Base-by-base conservation (phyloP, 2,329 filamentous ascomycete species). In the Trichoderma atrobrunneum region DNA sequence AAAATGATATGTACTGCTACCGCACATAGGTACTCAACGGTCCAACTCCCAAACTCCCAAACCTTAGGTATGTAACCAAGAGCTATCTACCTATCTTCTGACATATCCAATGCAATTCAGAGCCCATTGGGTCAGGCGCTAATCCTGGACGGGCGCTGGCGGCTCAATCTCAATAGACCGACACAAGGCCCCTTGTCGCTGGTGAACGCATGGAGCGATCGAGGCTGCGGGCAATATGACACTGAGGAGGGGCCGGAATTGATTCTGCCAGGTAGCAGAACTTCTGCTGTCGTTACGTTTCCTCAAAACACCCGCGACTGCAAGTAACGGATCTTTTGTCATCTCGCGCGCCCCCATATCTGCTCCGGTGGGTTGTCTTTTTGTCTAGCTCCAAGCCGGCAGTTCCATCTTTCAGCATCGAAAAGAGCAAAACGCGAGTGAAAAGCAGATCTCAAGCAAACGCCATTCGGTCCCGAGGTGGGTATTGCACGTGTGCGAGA, bases 151-250 rank as follows among this genome's bases (percentile, higher is more conserved):
- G 30, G 48, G 48, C 8, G 12, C 26, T 43, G 34, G 60, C 24
- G 32, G 60, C 60, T 28, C n/a, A 51, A 26, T 43, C 34, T 21
- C 48, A 24, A 63, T 43, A 28, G 34, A 36, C 34, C 32, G 34
- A 36, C 59, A 21, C 61, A 51, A 7, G 39, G 26, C 32, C 48
- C 65, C 54, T 59, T 51, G 34, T 51, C 56, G 30, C 16, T 18
- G 34, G 64, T 60, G 26, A 28, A 43, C 64, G 32, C 54, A 59
- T 30, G 54, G 65, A 59, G 34, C 65, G 65, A 61, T 69, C 66
- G 66, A 69, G 66, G 66, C 66, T 61, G 66, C 66, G 66, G 66
- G 51, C 56, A 30, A 57, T 54, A 69, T 51, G 66, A 12, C 14
- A 30, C 54, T 21, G 65, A 32, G 32, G 21, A n/a, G n/a, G 32